A percentile compares a stretch with the other conserved stretches of the same genome.
These are phyloP conservation scores for Pachysandra terminalis DNA, from an alignment of 164 flowering plant genomes.

Conservation along the genomic window DNA sequence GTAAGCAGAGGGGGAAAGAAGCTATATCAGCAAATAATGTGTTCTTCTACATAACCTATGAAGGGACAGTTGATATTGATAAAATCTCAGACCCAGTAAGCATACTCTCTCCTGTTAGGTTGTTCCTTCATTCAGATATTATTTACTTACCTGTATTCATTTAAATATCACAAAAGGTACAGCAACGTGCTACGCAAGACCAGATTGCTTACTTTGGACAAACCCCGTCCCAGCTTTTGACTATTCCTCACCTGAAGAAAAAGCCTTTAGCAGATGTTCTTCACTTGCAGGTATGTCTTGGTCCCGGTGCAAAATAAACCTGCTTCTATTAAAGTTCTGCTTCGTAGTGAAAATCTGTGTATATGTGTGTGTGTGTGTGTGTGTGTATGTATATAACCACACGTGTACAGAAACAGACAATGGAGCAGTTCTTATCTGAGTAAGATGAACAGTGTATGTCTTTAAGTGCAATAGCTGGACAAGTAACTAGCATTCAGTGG, in stretches of 20 bases:
- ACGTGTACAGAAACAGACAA: no score
- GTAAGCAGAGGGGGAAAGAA: slow-evolving; percentile 96
- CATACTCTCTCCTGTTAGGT: slow-evolving; percentile 7
- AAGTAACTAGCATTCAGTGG: no score
- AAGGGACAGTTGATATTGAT: slow-evolving; percentile 94
- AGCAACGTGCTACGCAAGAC: slow-evolving; percentile 92
- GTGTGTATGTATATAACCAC: no score
- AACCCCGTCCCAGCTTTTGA: slow-evolving; percentile 95
- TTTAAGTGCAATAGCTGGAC: no score
- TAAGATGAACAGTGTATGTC: no score
- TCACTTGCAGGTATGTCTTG: slow-evolving; percentile 74
- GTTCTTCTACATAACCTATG: slow-evolving; percentile 96
- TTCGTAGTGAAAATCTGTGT: neutral
- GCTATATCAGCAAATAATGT: slow-evolving; percentile 88
- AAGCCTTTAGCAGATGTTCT: slow-evolving; percentile 78
- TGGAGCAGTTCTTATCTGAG: no score
- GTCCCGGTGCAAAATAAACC: neutral
- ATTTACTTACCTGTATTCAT: slow-evolving; percentile 12
- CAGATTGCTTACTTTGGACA: slow-evolving; percentile 99
- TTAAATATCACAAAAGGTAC: slow-evolving; percentile 45
- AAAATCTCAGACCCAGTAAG: slow-evolving; percentile 93
- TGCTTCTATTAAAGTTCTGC: neutral
- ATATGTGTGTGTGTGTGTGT: no score
- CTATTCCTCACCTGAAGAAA: slow-evolving; percentile 79
- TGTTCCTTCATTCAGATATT: slow-evolving; percentile 4